A percentile compares a stretch with the other conserved stretches of the same genome.
phyloP scores from a whole-genome alignment of 2,329 filamentous ascomycete genomes.

The Purpureocillium lavendulum region DNA sequence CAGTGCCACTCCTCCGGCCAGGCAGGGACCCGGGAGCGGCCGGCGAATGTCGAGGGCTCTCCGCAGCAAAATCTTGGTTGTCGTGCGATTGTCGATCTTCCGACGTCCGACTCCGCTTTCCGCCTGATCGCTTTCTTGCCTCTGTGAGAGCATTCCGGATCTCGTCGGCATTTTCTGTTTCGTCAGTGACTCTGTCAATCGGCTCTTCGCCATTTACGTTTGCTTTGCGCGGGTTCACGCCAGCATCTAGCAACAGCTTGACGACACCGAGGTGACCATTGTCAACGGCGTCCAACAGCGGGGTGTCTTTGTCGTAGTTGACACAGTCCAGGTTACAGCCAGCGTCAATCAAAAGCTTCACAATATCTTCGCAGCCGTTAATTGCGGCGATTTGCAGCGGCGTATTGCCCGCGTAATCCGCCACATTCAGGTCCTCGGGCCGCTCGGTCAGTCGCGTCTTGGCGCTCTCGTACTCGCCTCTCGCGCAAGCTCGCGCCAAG shows the following conservation, averaged over 20 bases:
- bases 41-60: constrained; percentile 51
- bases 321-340: constrained; percentile 77
- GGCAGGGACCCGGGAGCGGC: constrained; percentile 25
- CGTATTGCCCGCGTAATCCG: constrained; percentile 94
- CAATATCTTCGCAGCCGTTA: constrained; percentile 78
- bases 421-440: constrained; percentile 79
- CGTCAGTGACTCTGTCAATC: constrained; percentile 69
- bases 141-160: constrained; percentile 63
- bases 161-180: constrained; percentile 69
- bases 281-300: constrained; percentile 90
- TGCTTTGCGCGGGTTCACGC: constrained; percentile 83
- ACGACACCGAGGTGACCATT: constrained; percentile 90
- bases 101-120: constrained; percentile 41
- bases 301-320: constrained; percentile 81
- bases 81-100: constrained; percentile 48
- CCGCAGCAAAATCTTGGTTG: constrained; percentile 41
- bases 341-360: constrained; percentile 75
- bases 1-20: constrained; percentile 43
- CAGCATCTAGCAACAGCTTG: constrained; percentile 71
- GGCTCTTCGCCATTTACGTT: constrained; percentile 93
- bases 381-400: constrained; percentile 89
- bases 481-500: constrained; percentile 81
- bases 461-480: constrained; percentile 72
- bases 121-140: constrained; percentile 46
- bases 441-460: constrained; percentile 68